Percentiles rank a stretch among this genome's conserved stretches.
Conservation (phyloP, 75 land plant genomes). For the Pinus taeda region DNA sequence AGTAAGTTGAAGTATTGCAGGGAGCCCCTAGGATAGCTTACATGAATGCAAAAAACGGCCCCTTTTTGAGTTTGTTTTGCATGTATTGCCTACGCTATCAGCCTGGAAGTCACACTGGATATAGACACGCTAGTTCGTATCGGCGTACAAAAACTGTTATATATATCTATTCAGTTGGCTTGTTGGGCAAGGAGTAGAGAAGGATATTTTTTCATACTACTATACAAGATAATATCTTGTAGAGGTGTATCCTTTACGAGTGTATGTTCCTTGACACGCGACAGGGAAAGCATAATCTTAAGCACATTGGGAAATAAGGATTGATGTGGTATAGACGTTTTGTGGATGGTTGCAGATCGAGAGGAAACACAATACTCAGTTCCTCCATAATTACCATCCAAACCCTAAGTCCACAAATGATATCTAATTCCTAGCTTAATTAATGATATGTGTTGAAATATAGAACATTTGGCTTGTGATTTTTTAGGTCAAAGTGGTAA, state of each 20-base stretch:
- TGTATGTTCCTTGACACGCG: neutral
- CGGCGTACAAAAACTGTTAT: neutral
- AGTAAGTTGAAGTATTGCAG: neutral
- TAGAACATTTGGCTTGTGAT: neutral
- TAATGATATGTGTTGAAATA: neutral
- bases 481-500: neutral
- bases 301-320: neutral
- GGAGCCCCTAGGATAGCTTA: neutral
- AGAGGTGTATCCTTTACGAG: neutral
- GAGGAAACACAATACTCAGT: neutral
- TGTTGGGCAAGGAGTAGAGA: neutral
- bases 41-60: neutral
- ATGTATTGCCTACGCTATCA: neutral
- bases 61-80: slow-evolving; percentile 2
- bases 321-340: neutral
- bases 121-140: neutral
- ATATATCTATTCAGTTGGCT: neutral
- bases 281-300: slow-evolving; percentile 4
- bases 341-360: slow-evolving; percentile 1
- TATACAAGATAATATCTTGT: slow-evolving; percentile 3
- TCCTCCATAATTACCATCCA: neutral
- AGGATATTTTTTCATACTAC: neutral
- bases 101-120: slow-evolving; percentile 2
- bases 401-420: neutral
- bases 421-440: slow-evolving; percentile 2